These are phyloP conservation scores for Coprinopsis marcescibilis DNA, from an alignment of 768 basidiomycete genomes.

Conservation along the genomic window DNA sequence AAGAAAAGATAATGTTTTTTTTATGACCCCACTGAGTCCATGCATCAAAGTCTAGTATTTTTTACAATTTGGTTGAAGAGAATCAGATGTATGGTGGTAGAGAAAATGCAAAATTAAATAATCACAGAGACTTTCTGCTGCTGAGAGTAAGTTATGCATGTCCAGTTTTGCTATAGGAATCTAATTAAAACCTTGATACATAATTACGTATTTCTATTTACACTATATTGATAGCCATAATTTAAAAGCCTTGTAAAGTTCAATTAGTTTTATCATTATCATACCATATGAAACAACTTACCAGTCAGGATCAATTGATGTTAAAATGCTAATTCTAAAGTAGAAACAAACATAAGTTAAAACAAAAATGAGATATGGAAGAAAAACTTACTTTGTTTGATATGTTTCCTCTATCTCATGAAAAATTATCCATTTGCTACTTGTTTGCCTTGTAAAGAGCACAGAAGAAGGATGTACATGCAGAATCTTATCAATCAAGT, in stretches of 20 bases:
- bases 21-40: too few relatives aligned
- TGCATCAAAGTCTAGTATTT: too few relatives aligned
- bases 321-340: constrained; percentile 1
- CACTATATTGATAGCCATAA: background rate
- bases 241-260: background rate
- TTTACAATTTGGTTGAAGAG: too few relatives aligned
- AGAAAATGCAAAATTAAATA: too few relatives aligned
- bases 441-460: background rate
- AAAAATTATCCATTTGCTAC: background rate
- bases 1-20: too few relatives aligned
- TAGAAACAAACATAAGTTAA: background rate
- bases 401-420: background rate
- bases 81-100: too few relatives aligned
- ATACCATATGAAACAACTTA: background rate
- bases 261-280: background rate
- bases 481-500: constrained; percentile 47
- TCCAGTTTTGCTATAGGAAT: too few relatives aligned
- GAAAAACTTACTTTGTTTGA: background rate
- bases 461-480: constrained; percentile 77
- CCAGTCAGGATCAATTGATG: background rate
- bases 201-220: too few relatives aligned
- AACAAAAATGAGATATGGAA: background rate
- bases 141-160: too few relatives aligned
- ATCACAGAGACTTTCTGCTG: too few relatives aligned
- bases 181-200: too few relatives aligned